These are phyloP conservation scores for Sutorius australiensis DNA, from an alignment of 768 basidiomycete species.

Conservation along the genomic window DNA sequence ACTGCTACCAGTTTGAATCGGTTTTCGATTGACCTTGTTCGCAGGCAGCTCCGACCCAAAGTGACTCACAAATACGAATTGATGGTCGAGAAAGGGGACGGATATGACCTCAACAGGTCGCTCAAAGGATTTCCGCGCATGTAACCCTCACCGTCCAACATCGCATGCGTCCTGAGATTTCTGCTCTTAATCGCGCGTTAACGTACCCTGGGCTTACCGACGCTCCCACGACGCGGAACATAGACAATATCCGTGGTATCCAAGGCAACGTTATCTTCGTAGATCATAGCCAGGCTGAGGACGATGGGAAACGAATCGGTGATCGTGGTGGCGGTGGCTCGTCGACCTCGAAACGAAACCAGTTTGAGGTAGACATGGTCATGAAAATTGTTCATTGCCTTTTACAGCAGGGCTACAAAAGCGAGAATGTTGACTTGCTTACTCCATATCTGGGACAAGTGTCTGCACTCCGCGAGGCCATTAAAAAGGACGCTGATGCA, in stretches of 20 bases:
- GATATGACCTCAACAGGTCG: conserved; percentile 63
- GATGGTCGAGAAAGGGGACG: conserved; percentile 65
- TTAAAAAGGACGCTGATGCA: conserved; percentile 51
- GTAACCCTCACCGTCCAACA: conserved; percentile 54
- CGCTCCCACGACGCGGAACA: conserved; percentile 44
- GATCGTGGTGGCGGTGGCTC: conserved; percentile 47
- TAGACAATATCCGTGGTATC: conserved; percentile 52
- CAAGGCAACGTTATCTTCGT: conserved; percentile 60
- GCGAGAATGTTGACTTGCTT: conserved; percentile 56
- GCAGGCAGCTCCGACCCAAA: conserved; percentile 69
- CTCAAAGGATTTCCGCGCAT: conserved; percentile 61
- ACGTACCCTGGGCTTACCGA: conserved; percentile 66
- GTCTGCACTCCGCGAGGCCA: conserved; percentile 41
- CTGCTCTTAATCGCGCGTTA: conserved; percentile 52
- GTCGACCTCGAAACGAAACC: conserved; percentile 58
- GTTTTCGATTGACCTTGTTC: background rate
- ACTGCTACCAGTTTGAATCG: background rate
- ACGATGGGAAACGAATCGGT: conserved; percentile 36
- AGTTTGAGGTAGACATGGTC: conserved; percentile 58
- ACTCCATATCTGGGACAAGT: conserved; percentile 72
- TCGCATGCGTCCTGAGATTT: conserved; percentile 75
- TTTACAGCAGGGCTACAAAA: conserved; percentile 63
- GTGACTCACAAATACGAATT: conserved; percentile 62
- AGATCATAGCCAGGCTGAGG: conserved; percentile 54
- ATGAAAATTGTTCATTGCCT: conserved; percentile 64